Evolutionary conservation across 768 basidiomycete species (phyloP).

Genomic region (Trametes coccinea): DNA sequence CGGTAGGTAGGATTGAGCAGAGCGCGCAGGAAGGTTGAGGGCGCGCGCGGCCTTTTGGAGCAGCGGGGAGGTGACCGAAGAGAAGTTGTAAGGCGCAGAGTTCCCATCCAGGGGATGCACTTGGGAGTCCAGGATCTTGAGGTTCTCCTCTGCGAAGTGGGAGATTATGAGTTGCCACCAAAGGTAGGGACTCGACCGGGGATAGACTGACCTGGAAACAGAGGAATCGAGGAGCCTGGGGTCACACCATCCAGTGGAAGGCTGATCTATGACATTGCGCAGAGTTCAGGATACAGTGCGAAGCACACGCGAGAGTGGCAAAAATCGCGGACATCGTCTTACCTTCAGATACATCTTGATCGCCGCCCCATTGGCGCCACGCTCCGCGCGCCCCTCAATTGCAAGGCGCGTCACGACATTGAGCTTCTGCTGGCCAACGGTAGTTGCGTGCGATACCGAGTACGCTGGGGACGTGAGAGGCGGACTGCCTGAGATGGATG

Average conservation of each 20-base stretch:
- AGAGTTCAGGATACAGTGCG: not conserved
- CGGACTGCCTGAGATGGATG: conserved; percentile 31
- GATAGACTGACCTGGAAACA: conserved; percentile 63
- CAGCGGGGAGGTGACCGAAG: conserved; percentile 58
- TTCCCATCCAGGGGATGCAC: conserved; percentile 74
- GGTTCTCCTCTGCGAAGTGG: conserved; percentile 63
- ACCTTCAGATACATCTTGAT: conserved; percentile 82
- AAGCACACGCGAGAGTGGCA: not conserved
- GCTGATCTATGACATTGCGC: conserved; percentile 47
- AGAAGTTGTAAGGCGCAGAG: conserved; percentile 76
- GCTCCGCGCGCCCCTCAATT: conserved; percentile 72
- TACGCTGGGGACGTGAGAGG: conserved; percentile 30
- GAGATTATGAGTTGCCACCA: not conserved
- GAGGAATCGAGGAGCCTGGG: conserved; percentile 67
- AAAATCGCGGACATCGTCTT: conserved; percentile 14
- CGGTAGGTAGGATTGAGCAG: conserved; percentile 59
- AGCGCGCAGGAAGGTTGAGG: conserved; percentile 63
- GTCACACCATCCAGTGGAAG: conserved; percentile 64
- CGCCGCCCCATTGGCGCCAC: conserved; percentile 61
- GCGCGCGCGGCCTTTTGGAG: conserved; percentile 70
- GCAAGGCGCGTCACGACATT: conserved; percentile 75
- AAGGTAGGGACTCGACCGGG: not conserved
- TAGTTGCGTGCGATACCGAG: conserved; percentile 23
- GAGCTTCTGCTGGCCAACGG: conserved; percentile 41
- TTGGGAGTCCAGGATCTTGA: conserved; percentile 71